These are phyloP conservation scores for Cupressus sempervirens DNA, from an alignment of 75 land plant species.

Conservation along the genomic window DNA sequence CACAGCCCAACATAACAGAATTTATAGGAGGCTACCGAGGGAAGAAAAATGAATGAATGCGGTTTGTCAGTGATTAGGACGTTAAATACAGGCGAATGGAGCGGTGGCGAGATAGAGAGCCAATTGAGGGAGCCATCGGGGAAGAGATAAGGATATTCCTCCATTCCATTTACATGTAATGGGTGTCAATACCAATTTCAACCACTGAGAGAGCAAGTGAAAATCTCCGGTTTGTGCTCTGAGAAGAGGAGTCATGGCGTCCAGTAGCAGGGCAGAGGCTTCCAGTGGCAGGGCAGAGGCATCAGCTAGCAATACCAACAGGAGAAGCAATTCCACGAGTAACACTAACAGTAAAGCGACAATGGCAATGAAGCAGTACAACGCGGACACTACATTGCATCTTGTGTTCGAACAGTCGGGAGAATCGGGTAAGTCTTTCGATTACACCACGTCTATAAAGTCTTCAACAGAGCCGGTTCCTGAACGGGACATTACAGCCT, in stretches of 20 bases:
- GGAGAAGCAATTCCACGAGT: background rate
- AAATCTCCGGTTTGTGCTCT: background rate
- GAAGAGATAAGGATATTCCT: too few relatives aligned
- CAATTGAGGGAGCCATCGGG: too few relatives aligned
- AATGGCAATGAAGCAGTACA: conserved; percentile 80
- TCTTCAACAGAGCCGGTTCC: conserved; percentile 39
- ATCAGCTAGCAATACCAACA: background rate
- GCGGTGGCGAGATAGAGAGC: too few relatives aligned
- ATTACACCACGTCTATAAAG: conserved; percentile 67
- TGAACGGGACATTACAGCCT: conserved; percentile 80
- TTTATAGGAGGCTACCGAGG: too few relatives aligned
- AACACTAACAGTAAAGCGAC: background rate
- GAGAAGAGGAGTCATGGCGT: background rate
- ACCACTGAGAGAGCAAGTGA: too few relatives aligned
- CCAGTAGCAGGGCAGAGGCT: background rate
- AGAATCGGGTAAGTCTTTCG: conserved; percentile 73
- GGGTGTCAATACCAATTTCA: too few relatives aligned
- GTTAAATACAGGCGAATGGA: too few relatives aligned
- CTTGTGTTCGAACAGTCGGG: conserved; percentile 90
- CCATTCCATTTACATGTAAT: too few relatives aligned
- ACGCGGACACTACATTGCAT: conserved; percentile 78
- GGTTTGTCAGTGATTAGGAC: too few relatives aligned
- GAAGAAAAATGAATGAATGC: too few relatives aligned
- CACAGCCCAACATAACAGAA: too few relatives aligned
- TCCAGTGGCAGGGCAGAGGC: background rate